phyloP scores from a whole-genome alignment of 2,329 filamentous ascomycete species.

The Colletotrichum scovillei region DNA sequence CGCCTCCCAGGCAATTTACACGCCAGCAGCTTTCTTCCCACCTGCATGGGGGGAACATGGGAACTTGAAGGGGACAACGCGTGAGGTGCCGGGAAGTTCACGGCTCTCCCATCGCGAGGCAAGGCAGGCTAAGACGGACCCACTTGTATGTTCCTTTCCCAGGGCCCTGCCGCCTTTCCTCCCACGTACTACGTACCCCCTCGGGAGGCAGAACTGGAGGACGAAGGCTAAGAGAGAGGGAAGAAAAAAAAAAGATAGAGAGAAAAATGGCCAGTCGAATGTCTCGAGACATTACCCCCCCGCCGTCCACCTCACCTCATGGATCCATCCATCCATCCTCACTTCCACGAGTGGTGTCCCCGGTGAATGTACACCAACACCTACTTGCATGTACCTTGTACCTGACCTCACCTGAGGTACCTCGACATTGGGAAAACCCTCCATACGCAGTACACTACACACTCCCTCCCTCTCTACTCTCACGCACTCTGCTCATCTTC shows the following conservation, averaged over 20 bases:
- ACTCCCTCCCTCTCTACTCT: slow-evolving; percentile 1
- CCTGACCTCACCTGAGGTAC: slow-evolving; percentile 11
- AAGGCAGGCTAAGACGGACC: not conserved
- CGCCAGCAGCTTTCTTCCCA: slow-evolving; percentile 28
- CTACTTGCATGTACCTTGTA: not conserved
- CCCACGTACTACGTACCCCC: not conserved
- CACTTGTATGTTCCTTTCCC: slow-evolving; percentile 13
- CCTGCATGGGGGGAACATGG: slow-evolving; percentile 30
- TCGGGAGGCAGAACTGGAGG: not conserved
- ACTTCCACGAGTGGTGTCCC: not conserved
- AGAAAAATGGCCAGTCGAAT: slow-evolving; percentile 26
- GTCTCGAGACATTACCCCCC: slow-evolving; percentile 22
- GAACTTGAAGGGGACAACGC: slow-evolving; percentile 2
- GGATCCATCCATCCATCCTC: not conserved
- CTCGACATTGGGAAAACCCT: slow-evolving; percentile 3
- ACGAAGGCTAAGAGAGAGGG: not conserved
- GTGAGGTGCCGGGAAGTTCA: slow-evolving; percentile 5
- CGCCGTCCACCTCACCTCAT: not conserved
- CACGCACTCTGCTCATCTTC: slow-evolving; percentile 29
- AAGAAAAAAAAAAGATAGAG: slow-evolving; percentile 9
- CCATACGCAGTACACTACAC: slow-evolving; percentile 2
- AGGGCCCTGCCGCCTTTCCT: slow-evolving; percentile 6
- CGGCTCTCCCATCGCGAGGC: slow-evolving; percentile 14
- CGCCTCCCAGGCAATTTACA: not conserved
- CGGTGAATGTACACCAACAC: not conserved